Percentiles rank a stretch among this genome's conserved stretches.
These are phyloP conservation scores for Lippia alba DNA, from an alignment of 305 asterid species.

Conservation along the genomic window DNA sequence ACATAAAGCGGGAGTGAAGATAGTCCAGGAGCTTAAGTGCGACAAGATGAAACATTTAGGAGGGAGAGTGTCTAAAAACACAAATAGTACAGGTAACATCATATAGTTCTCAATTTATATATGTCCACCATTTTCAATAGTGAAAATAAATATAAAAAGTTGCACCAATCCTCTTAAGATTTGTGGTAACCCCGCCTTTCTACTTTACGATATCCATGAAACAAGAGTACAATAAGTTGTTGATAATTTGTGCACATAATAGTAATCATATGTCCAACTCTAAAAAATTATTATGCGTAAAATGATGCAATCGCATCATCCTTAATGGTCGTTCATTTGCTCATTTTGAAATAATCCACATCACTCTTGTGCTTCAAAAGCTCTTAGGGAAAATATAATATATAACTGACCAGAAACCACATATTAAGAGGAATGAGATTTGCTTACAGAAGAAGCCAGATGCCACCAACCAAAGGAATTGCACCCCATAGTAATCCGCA, in stretches of 20 bases:
- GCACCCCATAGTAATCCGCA: slow-evolving; percentile 92
- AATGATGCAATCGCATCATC: not conserved
- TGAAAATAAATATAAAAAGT: not conserved
- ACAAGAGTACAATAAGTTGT: slow-evolving; percentile 10
- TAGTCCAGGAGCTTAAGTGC: not conserved
- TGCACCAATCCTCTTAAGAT: too few species aligned
- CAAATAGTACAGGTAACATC: not conserved
- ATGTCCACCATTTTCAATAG: not conserved
- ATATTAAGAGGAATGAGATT: slow-evolving; percentile 24
- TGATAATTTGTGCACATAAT: not conserved
- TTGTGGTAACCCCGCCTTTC: not conserved
- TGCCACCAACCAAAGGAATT: slow-evolving; percentile 91
- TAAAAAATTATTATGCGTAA: not conserved
- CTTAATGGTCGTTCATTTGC: not conserved
- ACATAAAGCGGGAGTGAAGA: slow-evolving; percentile 1
- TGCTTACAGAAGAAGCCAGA: slow-evolving; percentile 89
- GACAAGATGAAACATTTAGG: not conserved
- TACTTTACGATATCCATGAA: not conserved
- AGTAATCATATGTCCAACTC: slow-evolving; percentile 3
- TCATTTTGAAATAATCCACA: not conserved
- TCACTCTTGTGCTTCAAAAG: slow-evolving; percentile 10
- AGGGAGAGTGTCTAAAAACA: not conserved
- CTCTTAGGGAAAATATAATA: not conserved
- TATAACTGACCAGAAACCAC: not conserved
- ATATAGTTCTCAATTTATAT: not conserved